Percentiles rank a stretch among this genome's conserved stretches.
Evolutionary conservation across 441 rosid genomes (phyloP).

Genomic region (Syzygium malaccense): DNA sequence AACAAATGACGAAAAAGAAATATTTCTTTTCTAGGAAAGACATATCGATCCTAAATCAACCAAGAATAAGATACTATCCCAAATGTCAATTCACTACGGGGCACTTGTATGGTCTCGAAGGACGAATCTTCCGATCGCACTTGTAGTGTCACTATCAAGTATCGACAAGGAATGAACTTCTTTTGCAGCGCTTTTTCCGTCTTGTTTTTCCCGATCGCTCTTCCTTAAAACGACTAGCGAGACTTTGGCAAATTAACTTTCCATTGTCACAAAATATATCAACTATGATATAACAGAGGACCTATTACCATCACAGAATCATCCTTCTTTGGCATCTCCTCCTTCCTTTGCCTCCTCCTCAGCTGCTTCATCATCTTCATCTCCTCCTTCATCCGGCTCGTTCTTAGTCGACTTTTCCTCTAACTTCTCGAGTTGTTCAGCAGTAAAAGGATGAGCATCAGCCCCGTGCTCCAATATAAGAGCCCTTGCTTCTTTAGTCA

Average conservation of each 20-base stretch:
- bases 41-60: too few relatives aligned
- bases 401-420: neutral
- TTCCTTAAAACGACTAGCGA: neutral
- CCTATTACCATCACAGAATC: neutral
- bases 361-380: neutral
- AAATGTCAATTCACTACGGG: too few relatives aligned
- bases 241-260: neutral
- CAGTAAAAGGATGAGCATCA: conserved; percentile 67
- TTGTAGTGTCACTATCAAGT: neutral
- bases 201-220: neutral
- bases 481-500: conserved; percentile 46
- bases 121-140: too few relatives aligned
- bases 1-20: too few relatives aligned
- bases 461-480: conserved; percentile 44
- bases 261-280: neutral
- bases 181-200: neutral
- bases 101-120: too few relatives aligned
- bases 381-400: neutral
- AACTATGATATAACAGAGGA: neutral
- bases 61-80: too few relatives aligned
- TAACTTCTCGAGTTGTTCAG: conserved; percentile 4
- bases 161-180: neutral
- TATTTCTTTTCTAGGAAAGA: too few relatives aligned
- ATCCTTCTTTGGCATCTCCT: neutral
- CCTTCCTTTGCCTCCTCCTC: neutral